Conservation (phyloP, 108 stramenopile genomes). For the Nitzschia sp. region DNA sequence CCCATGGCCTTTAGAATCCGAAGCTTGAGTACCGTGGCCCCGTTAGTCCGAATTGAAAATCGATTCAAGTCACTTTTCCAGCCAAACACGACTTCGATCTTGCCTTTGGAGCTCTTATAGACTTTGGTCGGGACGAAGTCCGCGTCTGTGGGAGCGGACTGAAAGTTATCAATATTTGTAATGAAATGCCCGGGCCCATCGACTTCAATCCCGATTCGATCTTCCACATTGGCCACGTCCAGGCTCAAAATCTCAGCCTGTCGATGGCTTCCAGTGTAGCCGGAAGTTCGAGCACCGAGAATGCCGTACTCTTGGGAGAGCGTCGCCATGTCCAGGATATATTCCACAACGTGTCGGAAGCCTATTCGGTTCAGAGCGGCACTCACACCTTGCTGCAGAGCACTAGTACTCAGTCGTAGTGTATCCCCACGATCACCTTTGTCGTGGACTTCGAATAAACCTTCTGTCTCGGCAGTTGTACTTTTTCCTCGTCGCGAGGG, state of each 20-base stretch:
- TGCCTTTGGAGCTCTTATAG: background rate
- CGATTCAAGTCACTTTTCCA: conserved; percentile 43
- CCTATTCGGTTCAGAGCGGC: conserved; percentile 61
- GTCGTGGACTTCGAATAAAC: background rate
- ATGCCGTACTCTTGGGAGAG: conserved; percentile 45
- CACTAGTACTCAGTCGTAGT: conserved; percentile 57
- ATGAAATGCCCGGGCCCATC: conserved; percentile 87
- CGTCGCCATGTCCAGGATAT: conserved; percentile 57
- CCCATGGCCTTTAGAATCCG: conserved; percentile 62
- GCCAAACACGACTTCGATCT: background rate
- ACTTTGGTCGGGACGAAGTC: background rate
- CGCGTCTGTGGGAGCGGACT: background rate
- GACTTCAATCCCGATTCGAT: conserved; percentile 77
- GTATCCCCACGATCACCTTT: background rate
- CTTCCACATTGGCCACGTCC: conserved; percentile 72
- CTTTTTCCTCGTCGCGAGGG: background rate
- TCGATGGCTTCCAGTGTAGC: background rate
- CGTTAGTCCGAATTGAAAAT: conserved; percentile 57
- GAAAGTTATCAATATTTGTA: conserved; percentile 49
- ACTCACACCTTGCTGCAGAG: conserved; percentile 61
- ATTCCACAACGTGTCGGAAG: conserved; percentile 73
- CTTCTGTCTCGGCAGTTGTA: conserved; percentile 26
- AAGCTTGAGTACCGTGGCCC: conserved; percentile 70
- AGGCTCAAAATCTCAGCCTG: conserved; percentile 60
- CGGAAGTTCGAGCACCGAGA: background rate